phyloP scores from a whole-genome alignment of 1,139 yeast genomes.

The Scheffersomyces illinoinensis region DNA sequence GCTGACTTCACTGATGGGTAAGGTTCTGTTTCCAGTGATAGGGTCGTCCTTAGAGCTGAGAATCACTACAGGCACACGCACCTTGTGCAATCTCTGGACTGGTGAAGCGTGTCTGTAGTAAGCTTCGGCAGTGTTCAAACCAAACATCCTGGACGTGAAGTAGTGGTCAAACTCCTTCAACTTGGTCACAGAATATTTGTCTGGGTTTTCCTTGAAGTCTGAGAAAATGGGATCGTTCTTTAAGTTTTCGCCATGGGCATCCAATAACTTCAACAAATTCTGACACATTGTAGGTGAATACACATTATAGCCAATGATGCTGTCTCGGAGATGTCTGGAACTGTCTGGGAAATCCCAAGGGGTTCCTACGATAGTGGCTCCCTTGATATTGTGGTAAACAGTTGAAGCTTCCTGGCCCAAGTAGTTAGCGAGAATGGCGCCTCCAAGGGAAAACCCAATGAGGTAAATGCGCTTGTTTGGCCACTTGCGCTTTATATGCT shows the following conservation, averaged over 20 bases:
- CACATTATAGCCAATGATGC: conserved; percentile 44
- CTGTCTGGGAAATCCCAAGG: conserved; percentile 82
- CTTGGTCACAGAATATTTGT: conserved; percentile 29
- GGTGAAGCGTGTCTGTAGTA: conserved; percentile 77
- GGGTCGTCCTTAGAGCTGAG: conserved; percentile 59
- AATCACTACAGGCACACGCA: conserved; percentile 55
- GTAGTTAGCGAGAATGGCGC: conserved; percentile 73
- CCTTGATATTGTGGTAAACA: conserved; percentile 39
- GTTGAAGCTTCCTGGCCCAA: conserved; percentile 66
- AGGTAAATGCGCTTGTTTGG: conserved; percentile 53
- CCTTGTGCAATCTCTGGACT: conserved; percentile 47
- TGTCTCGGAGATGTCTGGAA: conserved; percentile 40
- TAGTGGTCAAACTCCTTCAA: conserved; percentile 64
- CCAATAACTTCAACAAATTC: conserved; percentile 45
- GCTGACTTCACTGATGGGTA: conserved; percentile 62
- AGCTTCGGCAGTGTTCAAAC: conserved; percentile 67
- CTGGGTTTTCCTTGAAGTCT: conserved; percentile 34
- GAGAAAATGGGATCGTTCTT: conserved; percentile 25
- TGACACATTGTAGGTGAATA: conserved; percentile 58
- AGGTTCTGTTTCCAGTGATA: conserved; percentile 49
- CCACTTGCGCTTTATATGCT: conserved; percentile 43
- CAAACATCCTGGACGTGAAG: conserved; percentile 74
- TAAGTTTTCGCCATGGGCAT: conserved; percentile 42
- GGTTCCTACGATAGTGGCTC: conserved; percentile 57
- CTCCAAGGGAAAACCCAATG: conserved; percentile 67